Percentiles rank a stretch among this genome's conserved stretches.
Evolutionary conservation across 2,329 filamentous ascomycete genomes (phyloP).

Genomic region (Orbilia oligospora): DNA sequence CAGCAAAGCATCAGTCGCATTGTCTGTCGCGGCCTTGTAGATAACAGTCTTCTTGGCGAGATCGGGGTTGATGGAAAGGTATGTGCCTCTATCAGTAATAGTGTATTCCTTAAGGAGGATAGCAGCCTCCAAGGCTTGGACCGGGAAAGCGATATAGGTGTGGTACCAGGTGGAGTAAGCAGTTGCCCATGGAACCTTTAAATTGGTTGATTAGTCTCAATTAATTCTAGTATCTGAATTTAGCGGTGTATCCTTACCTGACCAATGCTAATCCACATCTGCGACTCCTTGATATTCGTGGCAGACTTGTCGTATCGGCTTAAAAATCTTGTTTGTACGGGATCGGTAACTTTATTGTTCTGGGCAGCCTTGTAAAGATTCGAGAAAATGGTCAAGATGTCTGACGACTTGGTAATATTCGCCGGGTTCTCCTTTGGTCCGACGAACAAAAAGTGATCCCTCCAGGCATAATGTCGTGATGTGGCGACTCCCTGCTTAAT

Average conservation of each 20-base stretch:
- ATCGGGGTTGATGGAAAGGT: constrained; percentile 66
- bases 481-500: constrained; percentile 67
- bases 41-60: constrained; percentile 66
- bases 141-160: constrained; percentile 69
- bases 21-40: constrained; percentile 67
- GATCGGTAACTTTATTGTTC: constrained; percentile 64
- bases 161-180: constrained; percentile 70
- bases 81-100: constrained; percentile 70
- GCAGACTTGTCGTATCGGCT: constrained; percentile 70
- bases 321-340: constrained; percentile 67
- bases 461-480: constrained; percentile 68
- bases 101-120: constrained; percentile 69
- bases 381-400: constrained; percentile 66
- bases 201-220: not conserved
- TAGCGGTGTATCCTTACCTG: constrained; percentile 64
- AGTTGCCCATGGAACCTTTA: constrained; percentile 69
- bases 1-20: constrained; percentile 67
- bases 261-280: constrained; percentile 69
- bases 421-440: constrained; percentile 65
- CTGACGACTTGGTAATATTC: constrained; percentile 66
- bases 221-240: not conserved
- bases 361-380: constrained; percentile 66
- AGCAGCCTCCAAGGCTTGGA: constrained; percentile 69
- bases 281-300: constrained; percentile 70
- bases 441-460: constrained; percentile 70